These are phyloP conservation scores for Sisymbrium irio DNA, from an alignment of 345 rosid genomes.

Conservation along the genomic window DNA sequence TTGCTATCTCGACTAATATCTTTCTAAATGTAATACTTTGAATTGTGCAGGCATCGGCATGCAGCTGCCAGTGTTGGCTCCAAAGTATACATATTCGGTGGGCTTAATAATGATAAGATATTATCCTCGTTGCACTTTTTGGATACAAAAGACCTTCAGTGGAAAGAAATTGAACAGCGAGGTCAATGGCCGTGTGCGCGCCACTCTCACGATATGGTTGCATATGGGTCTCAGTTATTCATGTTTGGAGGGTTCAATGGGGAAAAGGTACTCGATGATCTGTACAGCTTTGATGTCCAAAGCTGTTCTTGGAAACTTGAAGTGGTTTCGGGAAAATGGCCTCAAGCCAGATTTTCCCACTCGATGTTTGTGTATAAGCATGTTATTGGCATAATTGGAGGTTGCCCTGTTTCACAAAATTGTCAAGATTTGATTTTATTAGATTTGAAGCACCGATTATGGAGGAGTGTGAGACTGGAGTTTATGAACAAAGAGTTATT, in stretches of 20 bases:
- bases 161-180: slow-evolving; percentile 55
- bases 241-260: slow-evolving; percentile 84
- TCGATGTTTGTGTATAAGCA: slow-evolving; percentile 72
- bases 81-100: slow-evolving; percentile 72
- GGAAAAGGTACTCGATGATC: slow-evolving; percentile 68
- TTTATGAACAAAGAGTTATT: slow-evolving; percentile 63
- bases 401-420: slow-evolving; percentile 80
- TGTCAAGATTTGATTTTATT: slow-evolving; percentile 67
- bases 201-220: slow-evolving; percentile 88
- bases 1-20: background rate
- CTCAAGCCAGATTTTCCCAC: slow-evolving; percentile 86
- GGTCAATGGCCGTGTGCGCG: slow-evolving; percentile 77
- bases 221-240: slow-evolving; percentile 56
- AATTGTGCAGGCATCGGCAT: slow-evolving; percentile 74
- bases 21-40: slow-evolving; percentile 16
- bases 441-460: slow-evolving; percentile 47
- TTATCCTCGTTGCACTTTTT: slow-evolving; percentile 59
- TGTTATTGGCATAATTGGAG: slow-evolving; percentile 79
- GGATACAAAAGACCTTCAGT: slow-evolving; percentile 49
- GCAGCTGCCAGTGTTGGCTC: slow-evolving; percentile 75
- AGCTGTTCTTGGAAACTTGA: slow-evolving; percentile 62
- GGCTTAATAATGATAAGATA: slow-evolving; percentile 53
- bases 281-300: slow-evolving; percentile 69
- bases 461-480: slow-evolving; percentile 67
- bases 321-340: slow-evolving; percentile 62